Percentiles rank a stretch among this genome's conserved stretches.
Conservation (phyloP, 768 basidiomycete genomes). For the Crucibulum laeve region DNA sequence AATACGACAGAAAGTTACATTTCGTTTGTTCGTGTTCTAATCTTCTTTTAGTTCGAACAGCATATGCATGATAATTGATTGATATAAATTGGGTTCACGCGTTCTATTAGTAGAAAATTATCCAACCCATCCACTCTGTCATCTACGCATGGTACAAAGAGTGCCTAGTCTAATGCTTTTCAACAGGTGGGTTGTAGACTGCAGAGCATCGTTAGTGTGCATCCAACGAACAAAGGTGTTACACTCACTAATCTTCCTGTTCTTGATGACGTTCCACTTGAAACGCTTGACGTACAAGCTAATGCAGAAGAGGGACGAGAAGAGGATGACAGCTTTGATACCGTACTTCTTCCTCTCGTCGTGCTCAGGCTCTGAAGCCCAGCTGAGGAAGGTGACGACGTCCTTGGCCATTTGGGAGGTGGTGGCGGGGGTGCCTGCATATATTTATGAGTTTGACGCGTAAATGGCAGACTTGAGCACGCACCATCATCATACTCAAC, state of each 20-base stretch:
- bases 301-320: conserved; percentile 77
- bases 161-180: conserved; percentile 43
- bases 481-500: conserved; percentile 95
- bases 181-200: conserved; percentile 62
- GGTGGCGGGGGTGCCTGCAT: conserved; percentile 86
- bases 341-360: conserved; percentile 98
- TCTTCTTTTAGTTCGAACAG: too few species aligned
- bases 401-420: conserved; percentile 99
- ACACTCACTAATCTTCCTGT: conserved; percentile 82
- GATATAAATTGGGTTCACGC: too few species aligned
- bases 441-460: background rate
- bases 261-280: conserved; percentile 93
- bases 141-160: conserved; percentile 11
- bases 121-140: background rate
- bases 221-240: background rate
- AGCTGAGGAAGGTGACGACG: conserved; percentile 90
- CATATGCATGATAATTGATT: too few species aligned
- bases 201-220: conserved; percentile 6
- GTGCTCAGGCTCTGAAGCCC: conserved; percentile 97
- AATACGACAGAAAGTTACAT: too few species aligned
- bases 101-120: too few species aligned
- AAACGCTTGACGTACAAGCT: conserved; percentile 91
- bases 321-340: conserved; percentile 91
- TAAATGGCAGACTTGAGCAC: too few species aligned
- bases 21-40: too few species aligned